Conservation (phyloP, 805 yeast genomes). For the Starmerella etchellsii region DNA sequence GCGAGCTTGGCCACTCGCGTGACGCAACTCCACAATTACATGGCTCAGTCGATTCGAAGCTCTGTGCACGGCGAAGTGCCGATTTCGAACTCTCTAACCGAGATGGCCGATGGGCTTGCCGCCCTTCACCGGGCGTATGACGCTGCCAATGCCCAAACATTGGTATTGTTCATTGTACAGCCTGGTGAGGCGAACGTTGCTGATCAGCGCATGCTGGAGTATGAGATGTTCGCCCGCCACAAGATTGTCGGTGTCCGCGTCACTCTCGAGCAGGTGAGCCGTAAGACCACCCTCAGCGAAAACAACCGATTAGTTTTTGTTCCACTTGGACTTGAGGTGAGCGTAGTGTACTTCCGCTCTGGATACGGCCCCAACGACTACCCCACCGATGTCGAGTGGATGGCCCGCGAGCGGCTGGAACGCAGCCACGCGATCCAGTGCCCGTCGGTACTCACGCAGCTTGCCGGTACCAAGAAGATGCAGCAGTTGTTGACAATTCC, state of each 20-base stretch:
- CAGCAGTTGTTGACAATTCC: conserved; percentile 73
- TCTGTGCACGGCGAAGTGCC: conserved; percentile 38
- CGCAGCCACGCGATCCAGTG: conserved; percentile 73
- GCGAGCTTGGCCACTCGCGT: conserved; percentile 80
- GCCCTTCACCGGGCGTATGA: conserved; percentile 48
- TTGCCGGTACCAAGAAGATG: conserved; percentile 85
- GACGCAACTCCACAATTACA: conserved; percentile 56
- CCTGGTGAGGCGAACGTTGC: conserved; percentile 76
- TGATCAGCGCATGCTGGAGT: conserved; percentile 83
- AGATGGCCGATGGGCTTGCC: conserved; percentile 57
- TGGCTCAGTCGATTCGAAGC: conserved; percentile 31
- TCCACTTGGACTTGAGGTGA: conserved; percentile 53
- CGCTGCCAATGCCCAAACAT: conserved; percentile 17
- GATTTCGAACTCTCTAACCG: conserved; percentile 47
- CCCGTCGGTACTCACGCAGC: conserved; percentile 77
- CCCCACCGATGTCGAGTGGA: conserved; percentile 56
- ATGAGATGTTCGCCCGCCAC: conserved; percentile 42
- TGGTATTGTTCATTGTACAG: conserved; percentile 70
- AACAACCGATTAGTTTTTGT: conserved; percentile 36
- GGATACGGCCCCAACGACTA: conserved; percentile 84
- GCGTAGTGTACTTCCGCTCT: conserved; percentile 80
- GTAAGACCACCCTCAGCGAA: conserved; percentile 30
- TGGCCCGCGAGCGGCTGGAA: conserved; percentile 59
- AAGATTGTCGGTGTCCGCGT: conserved; percentile 53
- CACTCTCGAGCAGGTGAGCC: conserved; percentile 46